Conservation (phyloP, 192 early-diverging fungal genomes). For the Coemansia guatemalensis region DNA sequence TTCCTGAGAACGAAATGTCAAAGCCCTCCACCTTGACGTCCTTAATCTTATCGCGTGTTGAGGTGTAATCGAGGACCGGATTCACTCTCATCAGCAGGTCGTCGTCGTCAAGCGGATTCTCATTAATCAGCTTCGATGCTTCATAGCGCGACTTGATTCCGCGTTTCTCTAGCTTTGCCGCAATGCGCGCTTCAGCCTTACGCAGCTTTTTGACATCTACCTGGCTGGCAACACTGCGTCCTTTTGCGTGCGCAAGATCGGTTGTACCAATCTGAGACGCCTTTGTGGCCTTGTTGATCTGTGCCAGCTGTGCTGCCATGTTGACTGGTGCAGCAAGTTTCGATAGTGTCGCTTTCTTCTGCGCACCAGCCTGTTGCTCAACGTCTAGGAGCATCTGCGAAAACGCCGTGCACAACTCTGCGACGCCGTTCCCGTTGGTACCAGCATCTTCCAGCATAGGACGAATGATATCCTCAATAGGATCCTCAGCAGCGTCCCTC, state of each 20-base stretch:
- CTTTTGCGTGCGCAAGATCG: constrained; percentile 67
- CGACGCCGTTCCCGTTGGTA: constrained; percentile 61
- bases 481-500: constrained; percentile 30
- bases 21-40: constrained; percentile 97
- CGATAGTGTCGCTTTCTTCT: constrained; percentile 43
- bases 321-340: constrained; percentile 60
- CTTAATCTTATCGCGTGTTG: constrained; percentile 82
- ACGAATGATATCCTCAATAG: constrained; percentile 62
- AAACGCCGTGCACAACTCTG: constrained; percentile 68
- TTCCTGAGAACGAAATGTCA: constrained; percentile 93
- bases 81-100: constrained; percentile 84
- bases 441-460: constrained; percentile 69
- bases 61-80: constrained; percentile 82
- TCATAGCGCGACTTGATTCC: constrained; percentile 70
- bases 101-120: constrained; percentile 63
- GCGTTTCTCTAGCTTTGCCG: constrained; percentile 85
- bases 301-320: constrained; percentile 69
- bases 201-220: constrained; percentile 80
- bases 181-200: constrained; percentile 91
- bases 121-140: constrained; percentile 67
- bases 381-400: constrained; percentile 58
- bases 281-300: constrained; percentile 62
- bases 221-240: constrained; percentile 67
- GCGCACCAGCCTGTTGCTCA: constrained; percentile 33
- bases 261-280: constrained; percentile 48